Base-by-base conservation (phyloP, 306 rosid species). In the Coriaria nepalensis region DNA sequence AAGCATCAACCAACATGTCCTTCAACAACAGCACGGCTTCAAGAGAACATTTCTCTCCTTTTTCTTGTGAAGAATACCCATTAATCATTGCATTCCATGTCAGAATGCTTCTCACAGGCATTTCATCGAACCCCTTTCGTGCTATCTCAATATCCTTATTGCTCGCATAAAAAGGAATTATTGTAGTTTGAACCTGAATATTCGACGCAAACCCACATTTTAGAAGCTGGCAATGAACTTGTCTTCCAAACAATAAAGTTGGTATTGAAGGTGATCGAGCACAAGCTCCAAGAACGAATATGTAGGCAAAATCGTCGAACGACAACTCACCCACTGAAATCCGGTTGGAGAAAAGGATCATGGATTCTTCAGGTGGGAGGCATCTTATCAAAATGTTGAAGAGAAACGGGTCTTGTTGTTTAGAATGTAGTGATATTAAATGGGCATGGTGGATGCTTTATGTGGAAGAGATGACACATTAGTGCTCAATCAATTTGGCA, bases 51-150 rank as follows among this genome's bases (percentile, higher is more conserved):
- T 64, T 52, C 33, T 48, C 51, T 6, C 14, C 62, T 54, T 33
- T 66, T 55, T 55, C 79, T 32, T 65, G 68, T 5, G 81, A 74
- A 71, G 74, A 79, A 61, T 72, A 77, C 49, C 96, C 93, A 0
- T 72, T 43, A 45, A 86, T 72, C 83, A 86, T 74, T 0, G 83
- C 79, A 68, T 81, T 86, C 96, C 96, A 81, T 0, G 86, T 72
- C 14, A 81, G 63, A 38, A 54, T 48, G 20, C 37, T 86, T 68
- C 73, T 78, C 34, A 56, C 65, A 0, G 62, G 0, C 88, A 86
- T 86, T 76, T 82, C 83, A 66, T 82, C 83, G 38, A 82, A 82
- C 80, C 77, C 55, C 10, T 36, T 64, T 37, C 78, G 84, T 46
- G 95, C 87, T 2, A 63, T 66, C 35, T 7, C 65, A 58, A 77